Evolutionary conservation across 345 rosid species (phyloP).

Genomic region (Luvunga scandens): DNA sequence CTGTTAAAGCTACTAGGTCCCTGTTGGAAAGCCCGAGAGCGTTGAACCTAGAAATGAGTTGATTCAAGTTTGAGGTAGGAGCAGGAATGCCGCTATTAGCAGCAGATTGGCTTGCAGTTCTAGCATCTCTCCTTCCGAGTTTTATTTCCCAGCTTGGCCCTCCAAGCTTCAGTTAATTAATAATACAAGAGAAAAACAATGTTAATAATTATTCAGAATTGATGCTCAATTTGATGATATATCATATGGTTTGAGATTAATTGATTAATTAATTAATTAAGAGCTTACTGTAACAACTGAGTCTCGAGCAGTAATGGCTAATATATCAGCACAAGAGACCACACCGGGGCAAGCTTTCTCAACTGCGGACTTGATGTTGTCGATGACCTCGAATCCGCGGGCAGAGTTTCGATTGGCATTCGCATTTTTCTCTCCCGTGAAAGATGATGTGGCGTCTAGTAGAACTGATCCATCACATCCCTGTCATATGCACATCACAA

Average conservation of each 20-base stretch:
- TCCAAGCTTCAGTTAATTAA: slow-evolving; percentile 49
- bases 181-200: not conserved
- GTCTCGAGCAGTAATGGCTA: slow-evolving; percentile 76
- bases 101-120: slow-evolving; percentile 70
- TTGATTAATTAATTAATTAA: no score
- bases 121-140: slow-evolving; percentile 85
- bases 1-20: slow-evolving; percentile 84
- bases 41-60: slow-evolving; percentile 52
- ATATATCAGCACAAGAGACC: slow-evolving; percentile 82
- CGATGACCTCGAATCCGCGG: slow-evolving; percentile 76
- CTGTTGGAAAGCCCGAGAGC: slow-evolving; percentile 65
- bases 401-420: slow-evolving; percentile 59
- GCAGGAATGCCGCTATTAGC: slow-evolving; percentile 75
- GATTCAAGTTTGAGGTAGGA: slow-evolving; percentile 58
- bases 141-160: slow-evolving; percentile 81
- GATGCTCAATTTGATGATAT: not conserved
- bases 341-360: slow-evolving; percentile 76
- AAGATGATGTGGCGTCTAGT: slow-evolving; percentile 71
- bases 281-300: slow-evolving; percentile 48
- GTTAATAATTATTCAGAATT: not conserved
- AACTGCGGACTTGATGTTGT: slow-evolving; percentile 65
- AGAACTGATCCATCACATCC: slow-evolving; percentile 90
- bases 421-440: slow-evolving; percentile 82
- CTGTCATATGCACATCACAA: slow-evolving; percentile 20
- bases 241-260: no score